Base-by-base conservation (phyloP, 345 rosid genomes). In the Acer saccharum region DNA sequence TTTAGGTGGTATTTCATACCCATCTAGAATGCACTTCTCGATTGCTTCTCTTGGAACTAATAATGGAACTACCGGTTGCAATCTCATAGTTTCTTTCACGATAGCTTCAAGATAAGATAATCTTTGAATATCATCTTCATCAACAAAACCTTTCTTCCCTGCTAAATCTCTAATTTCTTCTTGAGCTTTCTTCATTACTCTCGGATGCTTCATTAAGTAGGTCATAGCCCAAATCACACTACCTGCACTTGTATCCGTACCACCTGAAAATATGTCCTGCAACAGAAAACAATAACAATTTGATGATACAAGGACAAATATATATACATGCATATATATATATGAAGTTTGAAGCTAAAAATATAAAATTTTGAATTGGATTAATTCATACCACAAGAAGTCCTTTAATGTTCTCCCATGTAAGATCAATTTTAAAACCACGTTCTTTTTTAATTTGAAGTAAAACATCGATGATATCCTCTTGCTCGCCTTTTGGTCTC, bases 331-430 rank as follows among this genome's bases (percentile, higher is more conserved):
- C 6, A 43, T 44, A 10, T 44, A 44, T 52, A 52, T 48, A 79
- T 2, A 35, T 25, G 35, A 32, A 32, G 35, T 32, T 32, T 32
- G 35, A 32, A 32, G 35, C 3, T 32, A 32, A 32, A 32, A 32
- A 32, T 32, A 32, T 32, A 32, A 32, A 32, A 3, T 32, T 32
- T 29, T 43, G 46, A 43, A 43, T 8, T 43, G 46, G 46, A 43
- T 43, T 43, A 43, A 43, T 43, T 43, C 9, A 43, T 67, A 83
- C 85, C 87, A 64, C 76, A 27, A 86, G 83, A 18, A 86, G 4
- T 7, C 25, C 63, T 57, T 57, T 57, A 57, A 57, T 57, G 23
- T 80, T 81, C 50, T 79, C 82, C 4, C 18, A 43, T 1, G 77
- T 71, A 35, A 86, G 50, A 21, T 63, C 25, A n/a, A 58, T 58